These are phyloP conservation scores for Acanthamoeba quina DNA, from an alignment of 208 protist species.

Conservation along the genomic window DNA sequence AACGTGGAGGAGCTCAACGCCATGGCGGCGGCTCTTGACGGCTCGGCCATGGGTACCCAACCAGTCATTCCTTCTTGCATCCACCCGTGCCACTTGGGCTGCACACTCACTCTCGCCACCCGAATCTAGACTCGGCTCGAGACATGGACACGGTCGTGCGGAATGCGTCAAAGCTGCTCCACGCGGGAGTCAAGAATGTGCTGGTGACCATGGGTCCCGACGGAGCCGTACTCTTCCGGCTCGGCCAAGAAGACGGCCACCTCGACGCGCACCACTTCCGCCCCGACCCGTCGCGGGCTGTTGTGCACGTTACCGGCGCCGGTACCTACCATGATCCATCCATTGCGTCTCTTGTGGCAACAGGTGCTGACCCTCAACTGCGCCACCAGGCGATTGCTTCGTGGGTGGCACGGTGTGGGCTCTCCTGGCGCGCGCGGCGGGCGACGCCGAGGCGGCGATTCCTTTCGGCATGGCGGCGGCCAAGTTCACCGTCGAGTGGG, in stretches of 20 bases:
- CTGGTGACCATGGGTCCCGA: constrained; percentile 21
- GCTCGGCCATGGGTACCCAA: not conserved
- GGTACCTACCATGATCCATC: not conserved
- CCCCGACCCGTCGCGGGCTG: constrained; percentile 11
- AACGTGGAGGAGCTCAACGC: constrained; percentile 56
- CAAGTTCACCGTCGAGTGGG: constrained; percentile 56
- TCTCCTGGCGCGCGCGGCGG: not conserved
- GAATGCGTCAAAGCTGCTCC: constrained; percentile 18
- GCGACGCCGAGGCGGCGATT: not conserved
- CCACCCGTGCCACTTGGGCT: too few species aligned
- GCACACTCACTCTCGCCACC: too few species aligned
- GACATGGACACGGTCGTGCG: not conserved
- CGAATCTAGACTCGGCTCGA: not conserved
- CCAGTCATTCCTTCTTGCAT: too few species aligned
- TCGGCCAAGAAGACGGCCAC: not conserved
- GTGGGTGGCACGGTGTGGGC: constrained; percentile 39
- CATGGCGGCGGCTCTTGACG: constrained; percentile 16
- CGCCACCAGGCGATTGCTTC: constrained; percentile 30
- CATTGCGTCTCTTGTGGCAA: too few species aligned
- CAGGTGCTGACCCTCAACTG: too few species aligned
- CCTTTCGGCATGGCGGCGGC: constrained; percentile 34
- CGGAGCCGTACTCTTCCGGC: constrained; percentile 5
- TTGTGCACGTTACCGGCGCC: constrained; percentile 30
- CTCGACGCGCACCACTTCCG: constrained; percentile 25
- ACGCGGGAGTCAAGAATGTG: not conserved